Evolutionary conservation across 176 grass and related monocot genomes (phyloP).

Genomic region (Paspalum vaginatum): DNA sequence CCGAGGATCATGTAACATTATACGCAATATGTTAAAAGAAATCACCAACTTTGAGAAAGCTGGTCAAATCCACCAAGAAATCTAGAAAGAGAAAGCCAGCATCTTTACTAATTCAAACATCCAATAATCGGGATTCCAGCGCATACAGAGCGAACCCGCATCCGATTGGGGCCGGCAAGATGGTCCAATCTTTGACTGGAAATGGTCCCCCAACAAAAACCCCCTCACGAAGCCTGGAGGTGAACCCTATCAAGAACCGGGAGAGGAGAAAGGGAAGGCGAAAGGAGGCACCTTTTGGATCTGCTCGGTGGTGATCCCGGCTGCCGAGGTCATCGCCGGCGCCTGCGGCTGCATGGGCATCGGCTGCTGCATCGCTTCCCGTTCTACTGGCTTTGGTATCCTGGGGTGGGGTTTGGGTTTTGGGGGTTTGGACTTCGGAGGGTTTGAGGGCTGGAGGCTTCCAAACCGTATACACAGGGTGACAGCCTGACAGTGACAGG

Average conservation of each 20-base stretch:
- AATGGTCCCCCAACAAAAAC: slow-evolving; percentile 6
- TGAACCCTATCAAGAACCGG: slow-evolving; percentile 8
- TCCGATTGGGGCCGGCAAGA: not conserved
- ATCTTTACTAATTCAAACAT: slow-evolving; percentile 13
- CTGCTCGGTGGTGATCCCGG: slow-evolving; percentile 57
- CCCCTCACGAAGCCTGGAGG: not conserved
- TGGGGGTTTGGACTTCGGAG: not conserved
- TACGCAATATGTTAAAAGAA: not conserved
- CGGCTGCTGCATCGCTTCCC: slow-evolving; percentile 48
- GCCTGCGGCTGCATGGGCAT: slow-evolving; percentile 43
- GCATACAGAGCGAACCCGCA: not conserved
- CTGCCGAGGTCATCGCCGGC: slow-evolving; percentile 32
- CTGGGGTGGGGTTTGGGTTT: slow-evolving; percentile 10
- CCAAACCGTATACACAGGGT: too few species aligned
- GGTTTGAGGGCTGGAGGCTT: not conserved
- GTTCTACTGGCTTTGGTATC: not conserved
- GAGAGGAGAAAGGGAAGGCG: not conserved
- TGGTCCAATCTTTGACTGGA: slow-evolving; percentile 26
- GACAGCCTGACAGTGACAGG: too few species aligned
- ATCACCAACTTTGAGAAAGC: not conserved
- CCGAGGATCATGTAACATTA: not conserved
- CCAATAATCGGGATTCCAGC: slow-evolving; percentile 12
- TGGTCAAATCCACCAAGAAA: slow-evolving; percentile 29
- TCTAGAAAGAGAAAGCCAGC: not conserved
- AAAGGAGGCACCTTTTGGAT: slow-evolving; percentile 57